A percentile compares a stretch with the other conserved stretches of the same genome.
These are phyloP conservation scores for Aegilops longissima DNA, from an alignment of 176 grass and related monocot species.

Conservation along the genomic window DNA sequence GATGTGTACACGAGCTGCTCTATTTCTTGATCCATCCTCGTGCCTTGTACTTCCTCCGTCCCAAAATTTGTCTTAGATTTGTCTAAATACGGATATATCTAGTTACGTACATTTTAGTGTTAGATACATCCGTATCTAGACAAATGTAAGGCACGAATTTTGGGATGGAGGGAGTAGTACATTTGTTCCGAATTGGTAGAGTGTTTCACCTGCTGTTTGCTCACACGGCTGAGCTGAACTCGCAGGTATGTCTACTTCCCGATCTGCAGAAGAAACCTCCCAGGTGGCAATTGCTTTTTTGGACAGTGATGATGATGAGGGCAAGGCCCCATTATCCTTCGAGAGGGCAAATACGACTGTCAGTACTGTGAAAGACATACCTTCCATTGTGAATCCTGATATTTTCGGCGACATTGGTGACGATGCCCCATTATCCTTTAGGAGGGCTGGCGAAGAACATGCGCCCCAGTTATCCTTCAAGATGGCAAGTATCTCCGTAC, in stretches of 20 bases:
- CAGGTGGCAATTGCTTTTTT: not conserved
- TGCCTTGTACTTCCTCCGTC: not conserved
- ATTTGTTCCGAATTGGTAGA: not conserved
- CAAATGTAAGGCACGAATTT: too few relatives aligned
- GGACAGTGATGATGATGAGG: not conserved
- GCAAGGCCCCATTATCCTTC: constrained; percentile 17
- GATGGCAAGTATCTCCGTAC: too few relatives aligned
- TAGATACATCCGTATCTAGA: too few relatives aligned
- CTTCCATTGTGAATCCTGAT: not conserved
- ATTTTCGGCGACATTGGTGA: not conserved
- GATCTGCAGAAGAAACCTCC: not conserved
- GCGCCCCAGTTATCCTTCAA: not conserved
- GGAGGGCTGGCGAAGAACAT: too few relatives aligned
- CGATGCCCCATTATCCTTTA: not conserved
- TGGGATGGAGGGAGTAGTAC: too few relatives aligned
- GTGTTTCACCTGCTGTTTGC: not conserved
- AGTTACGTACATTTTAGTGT: too few relatives aligned
- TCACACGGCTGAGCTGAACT: constrained; percentile 1
- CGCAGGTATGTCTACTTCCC: constrained; percentile 30
- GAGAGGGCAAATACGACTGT: constrained; percentile 33
- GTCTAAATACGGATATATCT: too few relatives aligned
- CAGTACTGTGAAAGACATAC: constrained; percentile 25
- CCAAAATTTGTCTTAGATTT: too few relatives aligned
- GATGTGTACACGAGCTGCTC: not conserved
- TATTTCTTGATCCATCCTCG: not conserved